Percentiles rank a stretch among this genome's conserved stretches.
These are phyloP conservation scores for Neurospora crassa DNA, from an alignment of 2,329 filamentous ascomycete species.

Conservation along the genomic window DNA sequence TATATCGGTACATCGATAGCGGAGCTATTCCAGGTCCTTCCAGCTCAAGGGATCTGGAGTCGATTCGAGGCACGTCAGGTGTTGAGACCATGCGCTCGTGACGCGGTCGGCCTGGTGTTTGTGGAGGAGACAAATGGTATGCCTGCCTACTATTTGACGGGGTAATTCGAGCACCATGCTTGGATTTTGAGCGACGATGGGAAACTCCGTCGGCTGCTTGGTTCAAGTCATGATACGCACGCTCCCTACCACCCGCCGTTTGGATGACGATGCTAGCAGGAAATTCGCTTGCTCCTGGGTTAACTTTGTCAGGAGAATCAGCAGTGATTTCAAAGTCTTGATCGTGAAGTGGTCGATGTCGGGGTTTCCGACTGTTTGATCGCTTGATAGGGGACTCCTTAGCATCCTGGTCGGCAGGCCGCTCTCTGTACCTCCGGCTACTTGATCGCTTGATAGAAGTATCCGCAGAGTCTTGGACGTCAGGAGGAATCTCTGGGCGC, in stretches of 20 bases:
- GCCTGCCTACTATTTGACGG: constrained; percentile 14
- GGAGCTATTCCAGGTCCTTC: background rate
- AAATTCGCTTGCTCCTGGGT: background rate
- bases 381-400: background rate
- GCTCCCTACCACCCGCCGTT: constrained; percentile 27
- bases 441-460: background rate
- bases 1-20: background rate
- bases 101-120: constrained; percentile 8
- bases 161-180: background rate
- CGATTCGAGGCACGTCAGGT: constrained; percentile 5
- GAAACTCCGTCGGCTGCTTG: background rate
- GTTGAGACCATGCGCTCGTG: constrained; percentile 26
- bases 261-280: background rate
- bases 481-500: constrained; percentile 29
- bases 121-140: constrained; percentile 7
- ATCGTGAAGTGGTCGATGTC: background rate
- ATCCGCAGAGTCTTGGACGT: background rate
- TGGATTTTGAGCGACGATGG: background rate
- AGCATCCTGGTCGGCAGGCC: background rate
- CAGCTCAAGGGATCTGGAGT: constrained; percentile 4
- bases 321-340: background rate
- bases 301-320: background rate
- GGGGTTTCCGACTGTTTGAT: background rate
- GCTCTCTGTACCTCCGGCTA: background rate
- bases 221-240: constrained; percentile 27